Percentiles rank a stretch among this genome's conserved stretches.
These are phyloP conservation scores for Solanum pennellii DNA, from an alignment of 257 asterid species.

Conservation along the genomic window DNA sequence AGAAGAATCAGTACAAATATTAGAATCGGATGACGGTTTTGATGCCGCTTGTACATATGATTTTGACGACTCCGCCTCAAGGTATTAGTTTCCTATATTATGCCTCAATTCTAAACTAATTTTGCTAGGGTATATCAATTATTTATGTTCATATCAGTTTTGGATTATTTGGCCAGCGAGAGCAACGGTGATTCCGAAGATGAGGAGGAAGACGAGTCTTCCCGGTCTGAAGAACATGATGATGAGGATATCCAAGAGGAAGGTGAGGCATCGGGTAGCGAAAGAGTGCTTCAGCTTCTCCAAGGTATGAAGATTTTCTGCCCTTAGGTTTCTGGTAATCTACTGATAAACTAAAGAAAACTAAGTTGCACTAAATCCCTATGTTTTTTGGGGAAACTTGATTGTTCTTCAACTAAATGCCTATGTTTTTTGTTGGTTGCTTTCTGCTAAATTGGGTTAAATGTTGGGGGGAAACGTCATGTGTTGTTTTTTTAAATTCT, in stretches of 20 bases:
- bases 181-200: slow-evolving; percentile 9
- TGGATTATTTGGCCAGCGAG: slow-evolving; percentile 2
- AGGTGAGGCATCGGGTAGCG: slow-evolving; percentile 1
- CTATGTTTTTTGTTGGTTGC: not conserved
- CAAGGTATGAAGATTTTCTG: not conserved
- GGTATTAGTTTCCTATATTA: slow-evolving; percentile 13
- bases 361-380: not conserved
- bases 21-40: slow-evolving; percentile 5
- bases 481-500: not conserved
- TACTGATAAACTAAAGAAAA: not conserved
- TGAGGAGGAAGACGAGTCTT: not conserved
- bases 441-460: not conserved
- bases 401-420: not conserved
- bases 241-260: not conserved
- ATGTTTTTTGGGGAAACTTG: not conserved
- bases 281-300: slow-evolving; percentile 8
- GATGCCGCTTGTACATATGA: slow-evolving; percentile 5
- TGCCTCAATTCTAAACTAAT: not conserved
- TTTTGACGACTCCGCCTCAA: slow-evolving; percentile 17
- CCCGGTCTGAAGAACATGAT: not conserved
- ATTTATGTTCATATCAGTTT: not conserved
- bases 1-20: slow-evolving; percentile 21
- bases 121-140: not conserved
- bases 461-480: not conserved
- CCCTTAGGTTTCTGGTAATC: not conserved